Conservation (phyloP, 371 early-diverging fungal species). For the Phascolomyces articulosus region DNA sequence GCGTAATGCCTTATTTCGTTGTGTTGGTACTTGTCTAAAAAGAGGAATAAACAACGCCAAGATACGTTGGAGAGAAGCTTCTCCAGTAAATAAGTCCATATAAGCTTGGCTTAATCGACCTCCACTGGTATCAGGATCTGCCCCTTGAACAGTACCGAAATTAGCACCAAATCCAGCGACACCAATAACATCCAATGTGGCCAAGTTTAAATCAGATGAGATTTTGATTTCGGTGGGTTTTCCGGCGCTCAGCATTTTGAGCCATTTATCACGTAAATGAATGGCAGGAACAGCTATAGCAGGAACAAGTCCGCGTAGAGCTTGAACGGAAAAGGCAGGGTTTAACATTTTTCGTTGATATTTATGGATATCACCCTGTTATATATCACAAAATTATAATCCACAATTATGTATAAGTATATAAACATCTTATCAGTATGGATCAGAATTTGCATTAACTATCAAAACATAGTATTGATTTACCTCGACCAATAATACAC, state of each 20-base stretch:
- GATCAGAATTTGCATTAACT: no score
- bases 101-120: conserved; percentile 54
- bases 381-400: no score
- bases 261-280: conserved; percentile 14
- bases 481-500: conserved; percentile 59
- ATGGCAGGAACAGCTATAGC: conserved; percentile 39
- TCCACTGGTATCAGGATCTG: conserved; percentile 18
- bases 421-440: no score
- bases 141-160: conserved; percentile 27
- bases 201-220: conserved; percentile 34
- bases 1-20: conserved; percentile 25
- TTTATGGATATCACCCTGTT: conserved; percentile 48
- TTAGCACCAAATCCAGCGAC: conserved; percentile 57
- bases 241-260: not conserved
- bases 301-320: conserved; percentile 52
- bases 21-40: conserved; percentile 35
- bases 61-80: conserved; percentile 27
- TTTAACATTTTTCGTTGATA: conserved; percentile 71
- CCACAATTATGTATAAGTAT: no score
- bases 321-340: conserved; percentile 62
- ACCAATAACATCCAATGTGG: conserved; percentile 51
- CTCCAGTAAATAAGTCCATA: conserved; percentile 37
- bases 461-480: no score
- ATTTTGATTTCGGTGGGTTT: conserved; percentile 25
- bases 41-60: conserved; percentile 41